phyloP scores from a whole-genome alignment of 768 basidiomycete genomes.

The Calocybe cyanea region DNA sequence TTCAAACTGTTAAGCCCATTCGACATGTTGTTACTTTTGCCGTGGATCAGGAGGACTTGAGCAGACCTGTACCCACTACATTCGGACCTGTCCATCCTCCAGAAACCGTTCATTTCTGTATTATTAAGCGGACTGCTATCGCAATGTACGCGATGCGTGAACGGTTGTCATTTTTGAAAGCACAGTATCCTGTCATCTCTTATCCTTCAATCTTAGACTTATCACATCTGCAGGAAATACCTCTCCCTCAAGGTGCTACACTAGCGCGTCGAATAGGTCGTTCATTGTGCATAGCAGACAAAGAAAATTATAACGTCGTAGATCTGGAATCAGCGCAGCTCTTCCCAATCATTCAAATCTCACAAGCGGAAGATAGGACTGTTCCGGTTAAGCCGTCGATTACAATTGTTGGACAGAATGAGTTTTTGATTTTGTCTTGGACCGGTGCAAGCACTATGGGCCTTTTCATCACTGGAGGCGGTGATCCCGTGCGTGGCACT shows the following conservation, averaged over 20 bases:
- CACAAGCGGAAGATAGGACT: slow-evolving; percentile 52
- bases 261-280: slow-evolving; percentile 60
- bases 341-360: slow-evolving; percentile 73
- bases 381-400: slow-evolving; percentile 59
- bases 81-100: slow-evolving; percentile 32
- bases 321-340: slow-evolving; percentile 71
- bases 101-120: slow-evolving; percentile 65
- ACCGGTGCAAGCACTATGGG: slow-evolving; percentile 80
- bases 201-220: not conserved
- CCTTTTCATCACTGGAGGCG: slow-evolving; percentile 78
- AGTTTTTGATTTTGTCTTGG: slow-evolving; percentile 86
- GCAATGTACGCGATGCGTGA: slow-evolving; percentile 65
- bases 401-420: slow-evolving; percentile 67
- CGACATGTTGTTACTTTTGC: slow-evolving; percentile 78
- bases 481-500: slow-evolving; percentile 88
- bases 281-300: slow-evolving; percentile 72
- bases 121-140: slow-evolving; percentile 65
- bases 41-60: slow-evolving; percentile 73
- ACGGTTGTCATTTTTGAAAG: slow-evolving; percentile 58
- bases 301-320: slow-evolving; percentile 70
- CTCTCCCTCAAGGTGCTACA: slow-evolving; percentile 53
- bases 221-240: slow-evolving; percentile 55
- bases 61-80: slow-evolving; percentile 39
- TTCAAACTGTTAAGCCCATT: slow-evolving; percentile 64
- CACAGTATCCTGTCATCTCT: slow-evolving; percentile 16